A percentile compares a stretch with the other conserved stretches of the same genome.
These are phyloP conservation scores for Globisporangium megalacanthum DNA, from an alignment of 352 stramenopile genomes.

Conservation along the genomic window DNA sequence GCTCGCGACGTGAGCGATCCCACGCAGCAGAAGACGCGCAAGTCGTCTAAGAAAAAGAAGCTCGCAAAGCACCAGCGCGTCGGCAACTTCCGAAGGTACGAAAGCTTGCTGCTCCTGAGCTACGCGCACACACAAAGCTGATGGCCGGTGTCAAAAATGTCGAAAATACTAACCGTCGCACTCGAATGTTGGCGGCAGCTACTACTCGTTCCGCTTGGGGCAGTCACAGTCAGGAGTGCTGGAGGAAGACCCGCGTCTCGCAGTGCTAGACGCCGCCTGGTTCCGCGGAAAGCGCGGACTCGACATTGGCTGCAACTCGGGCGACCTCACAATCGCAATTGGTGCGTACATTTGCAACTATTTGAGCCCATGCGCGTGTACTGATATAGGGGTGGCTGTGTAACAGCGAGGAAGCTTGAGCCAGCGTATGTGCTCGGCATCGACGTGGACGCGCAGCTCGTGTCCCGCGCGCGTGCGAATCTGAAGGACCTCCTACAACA, in stretches of 20 bases:
- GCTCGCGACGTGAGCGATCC: background rate
- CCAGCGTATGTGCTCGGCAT: slow-evolving; percentile 62
- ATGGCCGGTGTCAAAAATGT: too few species aligned
- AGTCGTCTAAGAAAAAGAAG: slow-evolving; percentile 16
- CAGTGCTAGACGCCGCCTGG: slow-evolving; percentile 55
- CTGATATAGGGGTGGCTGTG: background rate
- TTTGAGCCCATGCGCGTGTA: background rate
- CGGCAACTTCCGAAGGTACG: slow-evolving; percentile 70
- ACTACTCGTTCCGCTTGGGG: slow-evolving; percentile 73
- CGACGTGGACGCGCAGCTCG: slow-evolving; percentile 64
- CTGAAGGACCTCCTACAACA: slow-evolving; percentile 63
- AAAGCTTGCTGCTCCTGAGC: too few species aligned
- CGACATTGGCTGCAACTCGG: slow-evolving; percentile 81
- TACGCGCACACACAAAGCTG: too few species aligned
- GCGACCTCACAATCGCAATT: slow-evolving; percentile 71
- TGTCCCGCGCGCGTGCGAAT: slow-evolving; percentile 51
- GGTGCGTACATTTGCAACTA: slow-evolving; percentile 15
- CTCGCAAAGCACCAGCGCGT: slow-evolving; percentile 45
- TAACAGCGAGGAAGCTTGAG: slow-evolving; percentile 36
- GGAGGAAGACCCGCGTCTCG: slow-evolving; percentile 56
- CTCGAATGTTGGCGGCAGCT: slow-evolving; percentile 23
- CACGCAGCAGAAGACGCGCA: slow-evolving; percentile 12
- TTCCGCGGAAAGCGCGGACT: slow-evolving; percentile 56
- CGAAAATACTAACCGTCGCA: too few species aligned
- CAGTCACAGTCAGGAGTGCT: slow-evolving; percentile 41